Conservation (phyloP, 1,139 yeast species). For the Debaryomycetaceae sp. region DNA sequence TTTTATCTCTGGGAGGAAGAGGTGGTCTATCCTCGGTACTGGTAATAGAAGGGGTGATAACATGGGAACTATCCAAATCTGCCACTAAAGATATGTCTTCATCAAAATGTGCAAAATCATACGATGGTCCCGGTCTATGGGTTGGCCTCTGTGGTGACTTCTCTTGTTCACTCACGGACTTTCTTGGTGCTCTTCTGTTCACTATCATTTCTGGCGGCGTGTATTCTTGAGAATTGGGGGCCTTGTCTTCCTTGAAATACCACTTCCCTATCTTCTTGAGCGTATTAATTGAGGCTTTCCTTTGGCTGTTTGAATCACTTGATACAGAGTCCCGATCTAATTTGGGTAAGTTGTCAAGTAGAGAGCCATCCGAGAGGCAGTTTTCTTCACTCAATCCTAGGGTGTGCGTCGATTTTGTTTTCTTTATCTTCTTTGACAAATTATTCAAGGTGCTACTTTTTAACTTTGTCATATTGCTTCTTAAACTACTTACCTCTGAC, state of each 20-base stretch:
- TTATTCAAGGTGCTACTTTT: conserved; percentile 30
- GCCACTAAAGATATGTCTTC: background rate
- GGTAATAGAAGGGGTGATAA: background rate
- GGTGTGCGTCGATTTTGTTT: conserved; percentile 25
- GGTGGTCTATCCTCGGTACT: background rate
- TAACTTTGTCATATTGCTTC: conserved; percentile 6
- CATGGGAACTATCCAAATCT: background rate
- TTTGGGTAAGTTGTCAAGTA: conserved; percentile 10
- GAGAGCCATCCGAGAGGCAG: conserved; percentile 26
- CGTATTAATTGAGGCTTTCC: conserved; percentile 25
- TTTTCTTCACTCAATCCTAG: conserved; percentile 25
- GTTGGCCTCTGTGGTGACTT: background rate
- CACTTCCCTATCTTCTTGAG: conserved; percentile 65
- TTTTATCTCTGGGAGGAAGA: conserved; percentile 1
- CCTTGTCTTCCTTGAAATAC: conserved; percentile 48
- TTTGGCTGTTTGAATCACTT: conserved; percentile 4
- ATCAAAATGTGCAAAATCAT: conserved; percentile 10
- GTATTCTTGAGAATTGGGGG: conserved; percentile 22
- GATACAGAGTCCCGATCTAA: conserved; percentile 3
- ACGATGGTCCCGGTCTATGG: conserved; percentile 9
- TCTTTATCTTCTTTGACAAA: conserved; percentile 31
- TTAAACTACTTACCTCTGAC: background rate
- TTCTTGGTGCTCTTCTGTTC: conserved; percentile 44
- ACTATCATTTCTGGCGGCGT: conserved; percentile 66
- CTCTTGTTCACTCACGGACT: conserved; percentile 13